Evolutionary conservation across 129 eudicot species (phyloP).

Genomic region (Oenanthe sinensis): DNA sequence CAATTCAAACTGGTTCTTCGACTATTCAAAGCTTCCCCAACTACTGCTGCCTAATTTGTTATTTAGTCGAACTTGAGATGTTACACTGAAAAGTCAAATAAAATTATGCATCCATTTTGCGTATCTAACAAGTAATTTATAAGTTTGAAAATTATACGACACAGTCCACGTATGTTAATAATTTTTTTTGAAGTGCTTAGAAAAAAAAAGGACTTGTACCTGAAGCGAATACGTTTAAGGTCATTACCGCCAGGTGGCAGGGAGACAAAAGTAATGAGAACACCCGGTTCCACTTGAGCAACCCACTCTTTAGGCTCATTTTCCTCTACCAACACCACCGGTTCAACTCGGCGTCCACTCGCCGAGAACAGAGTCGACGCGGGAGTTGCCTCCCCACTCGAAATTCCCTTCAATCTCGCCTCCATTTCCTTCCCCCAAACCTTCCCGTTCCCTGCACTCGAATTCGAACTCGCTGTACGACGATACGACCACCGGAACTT

Average conservation of each 20-base stretch:
- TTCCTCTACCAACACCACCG: constrained; percentile 70
- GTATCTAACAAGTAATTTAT: too few relatives aligned
- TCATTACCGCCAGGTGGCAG: constrained; percentile 90
- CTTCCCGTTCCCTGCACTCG: constrained; percentile 50
- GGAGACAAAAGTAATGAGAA: constrained; percentile 74
- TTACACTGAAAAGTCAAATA: neutral
- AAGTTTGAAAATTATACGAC: too few relatives aligned
- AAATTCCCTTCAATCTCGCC: constrained; percentile 69
- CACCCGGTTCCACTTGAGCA: constrained; percentile 86
- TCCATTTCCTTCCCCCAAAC: constrained; percentile 79
- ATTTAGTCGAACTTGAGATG: too few relatives aligned
- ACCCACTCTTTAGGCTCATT: constrained; percentile 80
- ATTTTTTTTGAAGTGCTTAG: too few relatives aligned
- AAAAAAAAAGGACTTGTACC: constrained; percentile 19
- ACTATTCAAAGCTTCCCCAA: neutral
- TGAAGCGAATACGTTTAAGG: constrained; percentile 95
- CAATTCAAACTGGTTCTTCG: neutral
- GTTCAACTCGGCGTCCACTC: constrained; percentile 63
- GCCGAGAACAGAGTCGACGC: constrained; percentile 55
- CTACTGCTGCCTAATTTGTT: neutral
- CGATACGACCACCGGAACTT: constrained; percentile 71
- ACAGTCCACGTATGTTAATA: too few relatives aligned
- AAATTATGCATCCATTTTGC: too few relatives aligned
- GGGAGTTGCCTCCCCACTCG: constrained; percentile 49
- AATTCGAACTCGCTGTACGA: constrained; percentile 65